phyloP scores from a whole-genome alignment of 2,329 filamentous ascomycete genomes.

The Sporothrix variecibatus region DNA sequence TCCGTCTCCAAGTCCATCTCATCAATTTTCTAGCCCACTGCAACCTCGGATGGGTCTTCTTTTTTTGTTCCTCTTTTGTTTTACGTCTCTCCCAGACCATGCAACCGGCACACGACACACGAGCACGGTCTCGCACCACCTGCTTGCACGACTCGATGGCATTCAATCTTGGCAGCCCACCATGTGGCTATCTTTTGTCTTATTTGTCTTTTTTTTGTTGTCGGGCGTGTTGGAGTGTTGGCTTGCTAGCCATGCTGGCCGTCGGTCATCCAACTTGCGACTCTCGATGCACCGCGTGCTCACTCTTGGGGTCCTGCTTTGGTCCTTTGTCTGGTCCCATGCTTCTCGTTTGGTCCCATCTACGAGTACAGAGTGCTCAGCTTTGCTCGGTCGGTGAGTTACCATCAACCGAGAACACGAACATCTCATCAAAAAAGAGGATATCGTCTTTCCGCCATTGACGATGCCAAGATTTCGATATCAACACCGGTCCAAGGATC shows the following conservation, averaged over 20 bases:
- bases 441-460: not conserved
- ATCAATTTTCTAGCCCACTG: not conserved
- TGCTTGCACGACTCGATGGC: conserved; percentile 24
- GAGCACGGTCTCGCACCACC: conserved; percentile 17
- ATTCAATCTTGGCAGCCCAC: conserved; percentile 22
- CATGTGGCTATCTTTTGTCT: not conserved
- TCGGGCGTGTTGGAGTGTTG: not conserved
- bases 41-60: conserved; percentile 6
- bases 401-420: not conserved
- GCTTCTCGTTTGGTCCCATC: not conserved
- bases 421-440: not conserved
- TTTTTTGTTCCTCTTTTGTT: not conserved
- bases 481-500: not conserved
- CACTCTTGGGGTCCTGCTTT: not conserved
- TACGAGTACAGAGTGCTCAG: not conserved
- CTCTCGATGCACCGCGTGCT: not conserved
- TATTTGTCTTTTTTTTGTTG: not conserved
- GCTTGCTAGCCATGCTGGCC: not conserved
- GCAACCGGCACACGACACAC: conserved; percentile 14
- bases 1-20: not conserved
- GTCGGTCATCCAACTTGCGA: conserved; percentile 8
- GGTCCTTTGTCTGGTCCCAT: not conserved
- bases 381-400: not conserved
- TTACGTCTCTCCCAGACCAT: not conserved
- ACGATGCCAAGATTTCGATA: not conserved